A percentile compares a stretch with the other conserved stretches of the same genome.
These are phyloP conservation scores for Apiospora arundinis DNA, from an alignment of 2,329 filamentous ascomycete genomes.

Conservation along the genomic window DNA sequence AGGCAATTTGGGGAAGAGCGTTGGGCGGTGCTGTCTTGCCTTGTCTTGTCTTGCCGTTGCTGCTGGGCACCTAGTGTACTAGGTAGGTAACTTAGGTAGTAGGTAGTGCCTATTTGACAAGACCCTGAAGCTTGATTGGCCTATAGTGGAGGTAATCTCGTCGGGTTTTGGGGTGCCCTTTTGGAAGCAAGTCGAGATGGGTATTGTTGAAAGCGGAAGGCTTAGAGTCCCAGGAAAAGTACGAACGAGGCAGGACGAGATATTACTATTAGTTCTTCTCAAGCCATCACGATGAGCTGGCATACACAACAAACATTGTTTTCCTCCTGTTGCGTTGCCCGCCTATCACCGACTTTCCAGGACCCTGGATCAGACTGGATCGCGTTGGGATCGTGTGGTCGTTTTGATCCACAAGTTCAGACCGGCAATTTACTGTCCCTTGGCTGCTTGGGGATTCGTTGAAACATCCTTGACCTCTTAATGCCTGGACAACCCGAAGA, in stretches of 20 bases:
- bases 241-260: neutral
- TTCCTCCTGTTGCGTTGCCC: slow-evolving; percentile 9
- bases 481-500: slow-evolving; percentile 10
- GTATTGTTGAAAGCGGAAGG: neutral
- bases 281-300: neutral
- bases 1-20: neutral
- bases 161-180: neutral
- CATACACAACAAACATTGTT: slow-evolving; percentile 13
- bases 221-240: neutral
- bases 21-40: neutral
- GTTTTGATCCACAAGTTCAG: slow-evolving; percentile 16
- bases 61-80: neutral
- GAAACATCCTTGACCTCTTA: slow-evolving; percentile 18
- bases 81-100: neutral
- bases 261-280: slow-evolving; percentile 13
- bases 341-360: slow-evolving; percentile 7
- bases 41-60: neutral
- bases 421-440: slow-evolving; percentile 19
- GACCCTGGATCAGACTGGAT: slow-evolving; percentile 17
- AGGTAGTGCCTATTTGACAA: neutral
- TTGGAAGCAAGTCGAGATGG: neutral
- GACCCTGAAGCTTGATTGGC: slow-evolving; percentile 4
- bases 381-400: slow-evolving; percentile 14
- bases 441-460: slow-evolving; percentile 11
- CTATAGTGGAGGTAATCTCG: neutral